Evolutionary conservation across 1,284 basidiomycete species (phyloP).

Genomic region (Cystobasidium pallidum): DNA sequence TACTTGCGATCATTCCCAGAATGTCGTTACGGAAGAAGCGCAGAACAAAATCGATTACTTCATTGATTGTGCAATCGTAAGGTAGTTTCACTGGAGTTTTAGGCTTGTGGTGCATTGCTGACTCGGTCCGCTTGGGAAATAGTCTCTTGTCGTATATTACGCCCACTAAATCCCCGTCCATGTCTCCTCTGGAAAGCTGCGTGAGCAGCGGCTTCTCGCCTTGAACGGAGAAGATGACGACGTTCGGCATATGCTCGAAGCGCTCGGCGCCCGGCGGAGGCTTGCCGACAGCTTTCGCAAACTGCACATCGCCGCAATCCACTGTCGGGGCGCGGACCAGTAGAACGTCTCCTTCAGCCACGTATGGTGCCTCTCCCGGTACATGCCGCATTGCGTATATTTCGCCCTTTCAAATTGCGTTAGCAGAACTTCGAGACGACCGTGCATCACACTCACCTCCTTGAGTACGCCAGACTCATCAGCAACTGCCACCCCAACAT

Average conservation of each 20-base stretch:
- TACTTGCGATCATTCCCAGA: constrained; percentile 46
- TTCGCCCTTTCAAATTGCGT: constrained; percentile 57
- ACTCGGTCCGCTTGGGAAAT: constrained; percentile 60
- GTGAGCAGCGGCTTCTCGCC: constrained; percentile 64
- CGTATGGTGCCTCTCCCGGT: constrained; percentile 52
- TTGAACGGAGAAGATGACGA: constrained; percentile 55
- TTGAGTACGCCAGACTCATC: constrained; percentile 71
- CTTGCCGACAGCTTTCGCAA: constrained; percentile 65
- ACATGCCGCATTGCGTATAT: constrained; percentile 59
- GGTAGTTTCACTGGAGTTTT: constrained; percentile 62
- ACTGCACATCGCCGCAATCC: constrained; percentile 69
- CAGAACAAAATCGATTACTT: constrained; percentile 72
- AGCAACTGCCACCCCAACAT: constrained; percentile 72
- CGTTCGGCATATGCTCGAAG: constrained; percentile 57
- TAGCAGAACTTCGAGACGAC: not conserved
- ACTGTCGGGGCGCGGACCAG: constrained; percentile 69
- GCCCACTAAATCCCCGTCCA: constrained; percentile 58
- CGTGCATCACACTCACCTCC: constrained; percentile 58
- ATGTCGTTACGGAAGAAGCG: constrained; percentile 46
- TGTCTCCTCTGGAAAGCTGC: constrained; percentile 67
- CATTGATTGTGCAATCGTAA: constrained; percentile 66
- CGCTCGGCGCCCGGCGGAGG: constrained; percentile 61
- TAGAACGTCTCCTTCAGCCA: constrained; percentile 64
- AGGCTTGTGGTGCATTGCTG: constrained; percentile 64
- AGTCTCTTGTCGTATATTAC: constrained; percentile 60